phyloP scores from a whole-genome alignment of 2,329 filamentous ascomycete genomes.

The Teratosphaeria destructans region DNA sequence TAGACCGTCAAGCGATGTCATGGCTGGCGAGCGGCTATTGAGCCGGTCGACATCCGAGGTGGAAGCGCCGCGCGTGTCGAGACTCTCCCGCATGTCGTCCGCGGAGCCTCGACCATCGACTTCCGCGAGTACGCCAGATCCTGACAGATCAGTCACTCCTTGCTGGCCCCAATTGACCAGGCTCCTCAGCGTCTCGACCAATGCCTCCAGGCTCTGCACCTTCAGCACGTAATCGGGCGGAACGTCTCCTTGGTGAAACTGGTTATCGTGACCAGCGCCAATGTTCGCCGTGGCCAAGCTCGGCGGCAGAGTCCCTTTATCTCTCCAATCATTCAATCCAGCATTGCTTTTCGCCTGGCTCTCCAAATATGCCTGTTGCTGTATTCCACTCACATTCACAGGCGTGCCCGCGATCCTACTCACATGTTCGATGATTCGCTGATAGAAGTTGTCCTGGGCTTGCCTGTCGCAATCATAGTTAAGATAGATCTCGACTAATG shows the following conservation, averaged over 20 bases:
- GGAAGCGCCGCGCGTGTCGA: constrained; percentile 52
- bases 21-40: neutral
- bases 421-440: constrained; percentile 84
- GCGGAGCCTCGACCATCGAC: constrained; percentile 41
- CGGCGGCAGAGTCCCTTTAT: constrained; percentile 74
- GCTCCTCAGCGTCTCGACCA: constrained; percentile 81
- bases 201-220: constrained; percentile 72
- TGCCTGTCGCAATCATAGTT: constrained; percentile 97
- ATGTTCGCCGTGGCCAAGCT: constrained; percentile 74
- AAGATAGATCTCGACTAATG: constrained; percentile 86
- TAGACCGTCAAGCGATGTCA: neutral
- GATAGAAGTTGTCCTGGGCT: constrained; percentile 90
- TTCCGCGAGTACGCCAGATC: constrained; percentile 29
- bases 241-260: constrained; percentile 52
- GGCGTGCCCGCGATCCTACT: constrained; percentile 76
- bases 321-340: constrained; percentile 64
- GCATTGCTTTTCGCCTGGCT: constrained; percentile 46
- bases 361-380: constrained; percentile 83
- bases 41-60: constrained; percentile 14
- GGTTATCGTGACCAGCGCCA: constrained; percentile 33
- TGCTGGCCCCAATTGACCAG: constrained; percentile 88
- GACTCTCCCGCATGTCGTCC: constrained; percentile 58
- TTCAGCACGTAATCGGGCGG: constrained; percentile 89
- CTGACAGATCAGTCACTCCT: constrained; percentile 39
- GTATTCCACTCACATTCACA: constrained; percentile 60